Percentiles rank a stretch among this genome's conserved stretches.
phyloP scores from a whole-genome alignment of 148 eudicot genomes.

The Vaccinium darrowii region DNA sequence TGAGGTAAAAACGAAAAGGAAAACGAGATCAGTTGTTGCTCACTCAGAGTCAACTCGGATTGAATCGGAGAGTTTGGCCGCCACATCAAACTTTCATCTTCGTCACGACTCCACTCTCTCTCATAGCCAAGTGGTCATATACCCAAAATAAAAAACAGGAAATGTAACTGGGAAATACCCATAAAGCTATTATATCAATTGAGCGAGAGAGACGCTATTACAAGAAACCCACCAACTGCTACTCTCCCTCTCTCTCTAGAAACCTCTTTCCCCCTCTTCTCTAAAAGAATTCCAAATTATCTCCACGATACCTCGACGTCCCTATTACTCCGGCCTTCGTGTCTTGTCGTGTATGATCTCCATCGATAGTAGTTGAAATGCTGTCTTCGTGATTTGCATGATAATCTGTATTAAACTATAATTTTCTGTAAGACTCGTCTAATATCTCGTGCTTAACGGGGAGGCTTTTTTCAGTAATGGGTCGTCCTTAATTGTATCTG shows the following conservation, averaged over 20 bases:
- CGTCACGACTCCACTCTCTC: not conserved
- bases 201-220: not conserved
- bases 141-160: not conserved
- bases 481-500: slow-evolving; percentile 29
- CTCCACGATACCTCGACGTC: not conserved
- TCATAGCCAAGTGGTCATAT: not conserved
- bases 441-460: slow-evolving; percentile 22
- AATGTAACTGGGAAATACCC: not conserved
- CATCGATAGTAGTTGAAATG: slow-evolving; percentile 33
- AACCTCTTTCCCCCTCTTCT: not conserved
- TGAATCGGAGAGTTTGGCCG: not conserved
- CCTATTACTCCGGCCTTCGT: slow-evolving; percentile 20
- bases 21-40: too few relatives aligned
- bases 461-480: slow-evolving; percentile 36
- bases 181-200: not conserved
- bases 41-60: not conserved
- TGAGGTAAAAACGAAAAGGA: too few relatives aligned
- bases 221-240: not conserved
- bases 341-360: slow-evolving; percentile 27
- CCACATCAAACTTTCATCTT: not conserved
- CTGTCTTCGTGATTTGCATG: slow-evolving; percentile 1
- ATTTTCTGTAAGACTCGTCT: not conserved
- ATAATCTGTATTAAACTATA: slow-evolving; percentile 5
- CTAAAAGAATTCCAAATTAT: not conserved
- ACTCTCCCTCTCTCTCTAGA: slow-evolving; percentile 21